Evolutionary conservation across 108 stramenopile species (phyloP), one percentile per base, ranked within the genome.

Genomic region (Skeletonema costatum): DNA sequence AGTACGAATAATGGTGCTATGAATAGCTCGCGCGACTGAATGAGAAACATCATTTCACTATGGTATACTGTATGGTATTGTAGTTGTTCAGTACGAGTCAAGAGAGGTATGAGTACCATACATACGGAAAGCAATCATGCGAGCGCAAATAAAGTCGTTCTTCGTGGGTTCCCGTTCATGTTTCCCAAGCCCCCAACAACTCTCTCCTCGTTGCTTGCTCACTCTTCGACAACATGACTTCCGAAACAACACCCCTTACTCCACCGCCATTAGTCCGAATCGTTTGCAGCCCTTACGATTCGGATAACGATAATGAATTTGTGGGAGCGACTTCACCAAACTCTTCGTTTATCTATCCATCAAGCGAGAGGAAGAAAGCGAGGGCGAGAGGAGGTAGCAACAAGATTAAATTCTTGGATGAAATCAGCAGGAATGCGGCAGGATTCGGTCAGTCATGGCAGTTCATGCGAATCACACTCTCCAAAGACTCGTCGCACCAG

Each of bases 221-320:
- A 1, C 0, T 29, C 53, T 25, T 4, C 19, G 3, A 4, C 6
- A 7, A 25, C 53, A 56, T 56, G 53, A n/a, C 53, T 25, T 56
- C 53, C 53, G 53, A 56, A 5, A 29, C 44, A 16, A 46, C 25
- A 17, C 53, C 53, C 10, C 53, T 25, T 8, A 56, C 53, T 56
- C 53, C 53, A 25, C 53, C 53, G 25, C 5, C 53, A 56, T 10
- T 56, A 25, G 25, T 56, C 53, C 29, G 63, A 33, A 64, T 64
- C 63, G 63, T 64, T 13, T 19, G 63, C n/a, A 64, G 63, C 25
- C 63, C 63, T 2, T 64, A 39, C 17, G 63, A 64, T 12, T 38
- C 41, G 36, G 63, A 64, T 10, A 33, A 19, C 12, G 63, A 64
- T 14, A 10, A 17, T 12, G 38, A 10, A 3, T 36, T 64, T 2